Evolutionary conservation across 1,284 basidiomycete genomes (phyloP).

Genomic region (Apiotrichum brassicae): DNA sequence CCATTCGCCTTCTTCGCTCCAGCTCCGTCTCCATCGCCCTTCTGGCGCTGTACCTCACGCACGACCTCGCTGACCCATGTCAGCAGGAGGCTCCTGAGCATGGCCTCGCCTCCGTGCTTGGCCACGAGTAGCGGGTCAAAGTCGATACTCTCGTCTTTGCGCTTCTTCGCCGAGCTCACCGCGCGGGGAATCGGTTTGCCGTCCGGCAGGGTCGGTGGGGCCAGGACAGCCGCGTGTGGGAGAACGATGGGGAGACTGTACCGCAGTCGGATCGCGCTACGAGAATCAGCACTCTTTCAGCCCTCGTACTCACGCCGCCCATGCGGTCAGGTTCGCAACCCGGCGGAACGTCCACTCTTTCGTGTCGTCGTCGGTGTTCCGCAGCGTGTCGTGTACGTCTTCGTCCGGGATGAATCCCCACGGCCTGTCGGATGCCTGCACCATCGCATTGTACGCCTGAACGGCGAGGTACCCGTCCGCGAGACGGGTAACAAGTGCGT

Average conservation of each 20-base stretch:
- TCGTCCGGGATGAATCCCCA: constrained; percentile 45
- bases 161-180: not conserved
- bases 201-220: constrained; percentile 5
- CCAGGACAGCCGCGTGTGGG: constrained; percentile 12
- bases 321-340: constrained; percentile 41
- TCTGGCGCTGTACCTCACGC: constrained; percentile 15
- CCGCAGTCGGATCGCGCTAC: constrained; percentile 38
- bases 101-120: constrained; percentile 35
- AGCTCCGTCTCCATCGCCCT: not conserved
- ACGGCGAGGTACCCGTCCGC: constrained; percentile 44
- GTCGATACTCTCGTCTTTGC: constrained; percentile 15
- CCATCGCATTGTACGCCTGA: constrained; percentile 36
- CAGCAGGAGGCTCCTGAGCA: constrained; percentile 23
- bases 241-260: constrained; percentile 38
- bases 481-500: constrained; percentile 8
- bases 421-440: constrained; percentile 28
- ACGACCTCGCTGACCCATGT: constrained; percentile 35
- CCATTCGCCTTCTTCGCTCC: too few species aligned
- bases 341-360: constrained; percentile 44
- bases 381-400: constrained; percentile 42
- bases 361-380: not conserved
- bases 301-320: constrained; percentile 40
- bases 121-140: constrained; percentile 43
- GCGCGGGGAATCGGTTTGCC: not conserved
- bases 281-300: not conserved